Evolutionary conservation across 1,284 basidiomycete genomes (phyloP), one percentile per base, ranked within the genome.

Genomic region (Cryptococcus jaspeensis): DNA sequence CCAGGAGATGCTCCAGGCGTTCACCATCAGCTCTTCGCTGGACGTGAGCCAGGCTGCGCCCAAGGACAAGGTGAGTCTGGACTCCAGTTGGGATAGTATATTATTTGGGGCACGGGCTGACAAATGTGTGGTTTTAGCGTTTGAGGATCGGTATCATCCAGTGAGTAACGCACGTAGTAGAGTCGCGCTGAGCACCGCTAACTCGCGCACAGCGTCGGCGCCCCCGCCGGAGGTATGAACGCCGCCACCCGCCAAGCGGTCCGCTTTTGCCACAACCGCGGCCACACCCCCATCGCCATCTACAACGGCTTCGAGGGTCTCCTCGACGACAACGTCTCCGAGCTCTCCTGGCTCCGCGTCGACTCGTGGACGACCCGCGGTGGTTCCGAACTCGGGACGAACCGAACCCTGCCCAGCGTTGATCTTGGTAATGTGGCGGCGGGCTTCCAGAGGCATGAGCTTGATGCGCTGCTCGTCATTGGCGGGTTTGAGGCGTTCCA

Each of bases 151-250:
- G 87, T 37, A 91, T 98, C 70, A 88, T 97, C 79, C 92, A 97
- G 91, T 92, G 78, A 80, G 89, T 79, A n/a, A n/a, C n/a, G n/a
- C n/a, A n/a, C n/a, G 25, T 35, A 49, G 15, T 23, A 23, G 15
- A 36, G 7, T 5, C 12, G 12, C n/a, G n/a, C n/a, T n/a, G n/a
- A n/a, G n/a, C n/a, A n/a, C n/a, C n/a, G n/a, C 52, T 53, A 18
- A 53, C 40, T 2, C 49, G 51, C 55, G 7, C 12, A 25, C 35
- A 94, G 90, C 70, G 87, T 95, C 70, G 95, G 95, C 59, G 96
- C 96, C 0, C 95, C 96, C 3, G 94, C 95, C 3, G 94, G 95
- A 55, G 95, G 96, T 12, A 98, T 99, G 92, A 98, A 99, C 73
- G 94, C 94, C 1, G 95, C 95, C 0, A 97, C 93, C 0, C 87